These are phyloP conservation scores for Rhynchospora pubera DNA, from an alignment of 176 grass and related monocot genomes.

Conservation along the genomic window DNA sequence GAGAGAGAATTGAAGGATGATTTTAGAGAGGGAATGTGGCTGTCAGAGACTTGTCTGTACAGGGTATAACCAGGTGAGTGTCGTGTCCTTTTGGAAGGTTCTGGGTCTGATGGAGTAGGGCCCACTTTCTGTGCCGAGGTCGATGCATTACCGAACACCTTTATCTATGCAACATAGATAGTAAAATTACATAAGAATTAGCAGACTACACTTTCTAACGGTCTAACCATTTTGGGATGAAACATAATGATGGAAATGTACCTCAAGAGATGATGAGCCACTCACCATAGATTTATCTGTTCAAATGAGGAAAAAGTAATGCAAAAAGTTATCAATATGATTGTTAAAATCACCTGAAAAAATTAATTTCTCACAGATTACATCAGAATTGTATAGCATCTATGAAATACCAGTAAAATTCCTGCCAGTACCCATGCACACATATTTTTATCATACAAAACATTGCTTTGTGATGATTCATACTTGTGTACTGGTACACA, in stretches of 20 bases:
- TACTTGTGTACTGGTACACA: not conserved
- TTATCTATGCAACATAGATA: conserved; percentile 41
- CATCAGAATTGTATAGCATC: not conserved
- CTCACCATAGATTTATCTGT: conserved; percentile 43
- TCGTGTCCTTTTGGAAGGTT: conserved; percentile 42
- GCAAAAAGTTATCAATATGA: not conserved
- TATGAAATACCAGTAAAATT: not conserved
- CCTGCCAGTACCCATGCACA: not conserved
- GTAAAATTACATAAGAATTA: not conserved
- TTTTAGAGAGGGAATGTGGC: conserved; percentile 46
- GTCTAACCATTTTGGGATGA: not conserved
- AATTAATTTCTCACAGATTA: not conserved
- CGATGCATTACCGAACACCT: conserved; percentile 35
- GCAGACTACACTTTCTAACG: not conserved
- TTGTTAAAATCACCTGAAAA: not conserved
- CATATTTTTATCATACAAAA: not conserved
- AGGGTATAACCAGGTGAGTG: conserved; percentile 41
- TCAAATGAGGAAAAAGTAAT: conserved; percentile 28
- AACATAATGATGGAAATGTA: conserved; percentile 22
- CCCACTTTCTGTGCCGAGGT: conserved; percentile 28
- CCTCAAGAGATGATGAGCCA: conserved; percentile 33
- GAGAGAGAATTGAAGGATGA: conserved; percentile 31
- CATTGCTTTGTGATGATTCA: not conserved
- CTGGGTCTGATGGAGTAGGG: conserved; percentile 26
- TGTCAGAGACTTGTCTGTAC: conserved; percentile 41